phyloP scores from a whole-genome alignment of 2,329 filamentous ascomycete genomes.

The Colletotrichum limetticola region DNA sequence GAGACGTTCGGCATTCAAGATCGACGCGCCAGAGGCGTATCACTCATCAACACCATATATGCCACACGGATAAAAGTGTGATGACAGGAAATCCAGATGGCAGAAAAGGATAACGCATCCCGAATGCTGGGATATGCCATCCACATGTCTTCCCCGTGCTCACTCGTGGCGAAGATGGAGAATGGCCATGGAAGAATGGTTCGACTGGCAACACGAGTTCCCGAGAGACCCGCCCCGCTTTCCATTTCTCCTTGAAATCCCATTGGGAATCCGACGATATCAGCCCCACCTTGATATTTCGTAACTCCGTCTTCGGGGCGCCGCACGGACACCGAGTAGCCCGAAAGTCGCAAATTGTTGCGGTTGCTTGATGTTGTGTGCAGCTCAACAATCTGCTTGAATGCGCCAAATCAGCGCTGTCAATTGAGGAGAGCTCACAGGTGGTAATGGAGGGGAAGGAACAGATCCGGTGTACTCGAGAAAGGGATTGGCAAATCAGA shows the following conservation, averaged over 20 bases:
- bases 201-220: constrained; percentile 4
- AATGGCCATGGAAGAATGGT: not conserved
- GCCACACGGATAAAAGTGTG: not conserved
- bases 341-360: not conserved
- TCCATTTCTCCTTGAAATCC: not conserved
- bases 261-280: not conserved
- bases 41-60: not conserved
- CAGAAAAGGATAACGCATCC: constrained; percentile 12
- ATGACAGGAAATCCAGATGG: constrained; percentile 7
- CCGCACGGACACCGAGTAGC: not conserved
- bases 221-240: not conserved
- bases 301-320: constrained; percentile 4
- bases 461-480: not conserved
- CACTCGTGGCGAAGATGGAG: not conserved
- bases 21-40: not conserved
- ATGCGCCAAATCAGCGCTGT: not conserved
- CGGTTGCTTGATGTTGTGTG: not conserved
- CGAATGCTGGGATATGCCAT: not conserved
- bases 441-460: not conserved
- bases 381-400: not conserved
- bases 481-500: constrained; percentile 2
- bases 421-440: not conserved
- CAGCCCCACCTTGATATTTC: not conserved
- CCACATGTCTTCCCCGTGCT: not conserved
- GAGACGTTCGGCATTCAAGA: not conserved